Evolutionary conservation across 495 filamentous ascomycete genomes (phyloP), one percentile per base, ranked within the genome.

Genomic region (Hypoxylon cercidicola): DNA sequence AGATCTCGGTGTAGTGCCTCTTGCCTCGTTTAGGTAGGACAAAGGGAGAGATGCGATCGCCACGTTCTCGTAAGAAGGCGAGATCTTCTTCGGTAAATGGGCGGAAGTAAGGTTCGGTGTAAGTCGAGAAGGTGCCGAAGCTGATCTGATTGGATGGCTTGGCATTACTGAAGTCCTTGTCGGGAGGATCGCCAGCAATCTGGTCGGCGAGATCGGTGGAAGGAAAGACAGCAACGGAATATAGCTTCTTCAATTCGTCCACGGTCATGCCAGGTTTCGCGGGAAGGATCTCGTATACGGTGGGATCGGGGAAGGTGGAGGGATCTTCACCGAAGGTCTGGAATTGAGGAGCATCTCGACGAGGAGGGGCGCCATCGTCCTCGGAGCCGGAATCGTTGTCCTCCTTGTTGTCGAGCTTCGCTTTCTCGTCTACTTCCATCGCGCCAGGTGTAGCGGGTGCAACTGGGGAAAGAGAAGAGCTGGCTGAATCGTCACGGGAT

Each of bases 121-220:
- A 97, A 18, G 88, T 86, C 12, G 87, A 87, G 73, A 98, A 99
- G 11, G 93, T 96, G 62, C 87, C 90, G 59, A 92, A 91, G 73
- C 87, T 91, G 73, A 97, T 95, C 76, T 98, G 96, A 62, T 94
- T 96, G 8, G 87, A 87, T 8, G 94, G 93, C 72, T 99, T 98
- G 13, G 93, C 89, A 67, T 89, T 97, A 67, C 91, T 96, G 65
- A 96, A 97, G 76, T 99, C 96, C 72, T 90, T 90, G 73, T 98
- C 93, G 1, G 95, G 95, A 3, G 92, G 88, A 16, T 89, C 87
- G 43, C 95, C 96, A 35, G 93, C 90, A 66, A 96, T 95, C 62
- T 94, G 84, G 65, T 96, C 88, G 37, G 83, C 79, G 2, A 99
- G 84, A 72, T 97, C 92, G 55, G 84, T 87, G 25, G 82, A 79